Conservation (phyloP, 202 grass and related monocot species). For the Tripidium arundinaceum region DNA sequence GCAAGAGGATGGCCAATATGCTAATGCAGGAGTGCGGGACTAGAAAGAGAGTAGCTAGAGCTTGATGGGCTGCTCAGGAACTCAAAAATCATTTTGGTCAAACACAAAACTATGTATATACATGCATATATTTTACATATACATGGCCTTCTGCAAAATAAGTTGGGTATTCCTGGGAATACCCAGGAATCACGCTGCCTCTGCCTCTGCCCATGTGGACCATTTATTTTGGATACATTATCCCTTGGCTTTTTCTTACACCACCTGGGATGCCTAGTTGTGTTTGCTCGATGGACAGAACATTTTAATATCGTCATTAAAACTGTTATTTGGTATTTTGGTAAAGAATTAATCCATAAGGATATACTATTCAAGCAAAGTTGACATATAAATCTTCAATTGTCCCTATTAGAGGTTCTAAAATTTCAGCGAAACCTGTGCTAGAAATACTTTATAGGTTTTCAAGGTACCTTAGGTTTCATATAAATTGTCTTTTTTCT, state of each 20-base stretch:
- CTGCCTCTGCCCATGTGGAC: background rate
- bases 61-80: background rate
- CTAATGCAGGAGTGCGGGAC: background rate
- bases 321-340: background rate
- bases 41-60: background rate
- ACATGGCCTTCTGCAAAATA: background rate
- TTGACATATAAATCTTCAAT: background rate
- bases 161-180: background rate
- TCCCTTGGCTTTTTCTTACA: constrained; percentile 5
- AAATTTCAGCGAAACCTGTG: background rate
- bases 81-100: background rate
- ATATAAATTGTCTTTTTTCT: background rate
- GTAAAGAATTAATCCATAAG: background rate
- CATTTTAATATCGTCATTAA: background rate
- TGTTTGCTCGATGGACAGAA: background rate
- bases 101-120: background rate
- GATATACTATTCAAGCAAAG: background rate
- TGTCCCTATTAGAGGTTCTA: constrained; percentile 6
- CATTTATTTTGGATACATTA: constrained; percentile 1
- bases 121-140: background rate
- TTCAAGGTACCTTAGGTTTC: constrained; percentile 3
- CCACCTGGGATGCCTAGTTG: constrained; percentile 3
- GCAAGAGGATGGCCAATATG: background rate
- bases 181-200: background rate
- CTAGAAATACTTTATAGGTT: constrained; percentile 6